A percentile compares a stretch with the other conserved stretches of the same genome.
Evolutionary conservation across 139 green algal species (phyloP).

Genomic region (Zygnema circumcarinatum): DNA sequence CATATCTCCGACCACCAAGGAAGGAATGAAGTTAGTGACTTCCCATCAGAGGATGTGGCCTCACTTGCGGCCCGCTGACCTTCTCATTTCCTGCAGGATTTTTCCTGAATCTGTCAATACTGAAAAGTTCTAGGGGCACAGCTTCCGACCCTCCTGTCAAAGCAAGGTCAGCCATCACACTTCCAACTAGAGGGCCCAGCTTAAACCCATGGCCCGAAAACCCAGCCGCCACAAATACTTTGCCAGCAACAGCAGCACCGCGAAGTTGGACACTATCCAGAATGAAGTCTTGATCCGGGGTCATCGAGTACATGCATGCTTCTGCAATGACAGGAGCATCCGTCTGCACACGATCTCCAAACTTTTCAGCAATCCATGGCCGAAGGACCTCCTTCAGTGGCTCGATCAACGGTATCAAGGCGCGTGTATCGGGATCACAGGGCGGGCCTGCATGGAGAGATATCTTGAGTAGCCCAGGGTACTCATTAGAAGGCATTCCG

Average conservation of each 20-base stretch:
- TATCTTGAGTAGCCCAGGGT: slow-evolving; percentile 50
- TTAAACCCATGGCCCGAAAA: slow-evolving; percentile 61
- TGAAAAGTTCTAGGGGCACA: slow-evolving; percentile 39
- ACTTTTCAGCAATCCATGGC: slow-evolving; percentile 30
- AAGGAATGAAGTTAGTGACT: no score
- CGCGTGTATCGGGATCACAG: slow-evolving; percentile 50
- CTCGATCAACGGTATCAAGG: slow-evolving; percentile 4
- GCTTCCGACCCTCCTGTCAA: slow-evolving; percentile 16
- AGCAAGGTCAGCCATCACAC: slow-evolving; percentile 42
- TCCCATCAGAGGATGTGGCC: neutral
- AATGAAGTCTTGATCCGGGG: slow-evolving; percentile 58
- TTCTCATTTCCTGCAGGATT: slow-evolving; percentile 33
- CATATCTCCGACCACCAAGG: no score
- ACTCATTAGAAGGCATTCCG: slow-evolving; percentile 43
- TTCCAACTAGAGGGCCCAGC: slow-evolving; percentile 48
- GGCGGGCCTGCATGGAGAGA: slow-evolving; percentile 39
- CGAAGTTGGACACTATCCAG: slow-evolving; percentile 32
- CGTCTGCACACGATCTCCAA: slow-evolving; percentile 14
- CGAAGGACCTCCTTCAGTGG: neutral
- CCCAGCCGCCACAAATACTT: slow-evolving; percentile 47
- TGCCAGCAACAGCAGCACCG: neutral
- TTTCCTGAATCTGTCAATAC: slow-evolving; percentile 4
- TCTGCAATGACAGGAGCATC: slow-evolving; percentile 40
- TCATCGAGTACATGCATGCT: slow-evolving; percentile 58
- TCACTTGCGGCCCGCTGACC: slow-evolving; percentile 33